Conservation (phyloP, 179 eudicot genomes). For the Nepenthes alata region DNA sequence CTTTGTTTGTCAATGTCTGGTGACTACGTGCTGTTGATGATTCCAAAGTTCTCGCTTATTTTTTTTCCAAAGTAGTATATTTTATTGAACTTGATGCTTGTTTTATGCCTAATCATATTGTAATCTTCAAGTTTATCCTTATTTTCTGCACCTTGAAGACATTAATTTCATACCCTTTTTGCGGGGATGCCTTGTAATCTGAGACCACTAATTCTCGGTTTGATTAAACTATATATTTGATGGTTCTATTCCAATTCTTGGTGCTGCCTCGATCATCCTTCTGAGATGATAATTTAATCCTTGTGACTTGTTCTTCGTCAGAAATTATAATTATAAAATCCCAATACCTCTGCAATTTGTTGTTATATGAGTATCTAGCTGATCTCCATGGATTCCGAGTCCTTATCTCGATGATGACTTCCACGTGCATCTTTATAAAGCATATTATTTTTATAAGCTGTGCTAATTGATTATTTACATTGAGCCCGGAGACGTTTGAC, state of each 20-base stretch:
- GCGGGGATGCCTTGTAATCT: neutral
- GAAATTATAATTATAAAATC: too few relatives aligned
- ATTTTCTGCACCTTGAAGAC: conserved; percentile 6
- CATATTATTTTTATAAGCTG: too few relatives aligned
- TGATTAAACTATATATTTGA: conserved; percentile 61
- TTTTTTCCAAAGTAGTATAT: conserved; percentile 4
- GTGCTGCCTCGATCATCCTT: conserved; percentile 32
- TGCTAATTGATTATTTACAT: too few relatives aligned
- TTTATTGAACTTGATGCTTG: conserved; percentile 35
- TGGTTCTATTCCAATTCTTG: conserved; percentile 91
- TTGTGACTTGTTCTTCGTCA: too few relatives aligned
- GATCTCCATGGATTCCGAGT: neutral
- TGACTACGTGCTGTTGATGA: conserved; percentile 17
- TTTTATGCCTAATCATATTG: conserved; percentile 29
- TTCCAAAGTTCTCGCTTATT: neutral
- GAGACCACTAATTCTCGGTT: conserved; percentile 3
- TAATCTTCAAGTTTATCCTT: conserved; percentile 36
- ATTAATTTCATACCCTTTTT: neutral
- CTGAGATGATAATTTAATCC: neutral
- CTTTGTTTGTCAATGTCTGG: conserved; percentile 21
- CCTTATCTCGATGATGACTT: conserved; percentile 25
- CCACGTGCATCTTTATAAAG: too few relatives aligned
- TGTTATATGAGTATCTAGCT: conserved; percentile 32
- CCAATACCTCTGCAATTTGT: conserved; percentile 12
- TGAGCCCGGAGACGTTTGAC: too few relatives aligned